Percentiles rank a stretch among this genome's conserved stretches.
These are phyloP conservation scores for Candida vartiovaarae DNA, from an alignment of 805 yeast genomes.

Conservation along the genomic window DNA sequence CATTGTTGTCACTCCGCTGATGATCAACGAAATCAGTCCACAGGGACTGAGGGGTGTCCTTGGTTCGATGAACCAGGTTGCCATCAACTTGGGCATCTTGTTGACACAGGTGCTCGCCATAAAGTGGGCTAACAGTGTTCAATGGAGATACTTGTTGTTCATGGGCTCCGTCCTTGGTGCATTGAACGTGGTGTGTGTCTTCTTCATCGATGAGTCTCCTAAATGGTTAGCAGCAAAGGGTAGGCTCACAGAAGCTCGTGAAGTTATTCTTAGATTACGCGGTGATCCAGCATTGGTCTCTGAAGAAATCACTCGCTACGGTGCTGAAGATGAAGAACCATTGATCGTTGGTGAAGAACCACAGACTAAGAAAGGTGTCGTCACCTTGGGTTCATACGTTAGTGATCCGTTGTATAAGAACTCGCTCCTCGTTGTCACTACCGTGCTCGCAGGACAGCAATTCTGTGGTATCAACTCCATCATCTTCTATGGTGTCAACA, in stretches of 20 bases:
- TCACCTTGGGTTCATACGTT: constrained; percentile 39
- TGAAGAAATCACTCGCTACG: constrained; percentile 13
- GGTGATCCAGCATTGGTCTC: constrained; percentile 20
- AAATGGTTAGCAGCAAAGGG: constrained; percentile 65
- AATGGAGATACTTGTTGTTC: constrained; percentile 72
- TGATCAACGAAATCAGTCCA: constrained; percentile 77
- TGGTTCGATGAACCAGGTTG: constrained; percentile 87
- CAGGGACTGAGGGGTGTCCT: constrained; percentile 59
- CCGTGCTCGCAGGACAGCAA: constrained; percentile 79
- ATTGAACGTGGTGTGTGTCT: constrained; percentile 36
- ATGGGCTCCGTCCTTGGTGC: constrained; percentile 51
- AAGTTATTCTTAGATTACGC: constrained; percentile 29
- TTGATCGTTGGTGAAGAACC: not conserved
- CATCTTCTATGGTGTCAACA: constrained; percentile 87
- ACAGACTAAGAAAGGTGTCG: not conserved
- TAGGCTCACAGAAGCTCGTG: constrained; percentile 33
- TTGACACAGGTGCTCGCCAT: constrained; percentile 72
- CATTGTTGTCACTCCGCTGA: constrained; percentile 78
- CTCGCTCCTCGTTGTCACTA: constrained; percentile 60
- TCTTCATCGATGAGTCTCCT: constrained; percentile 67
- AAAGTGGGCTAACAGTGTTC: constrained; percentile 50
- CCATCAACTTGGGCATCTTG: constrained; percentile 79
- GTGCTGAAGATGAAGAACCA: constrained; percentile 2
- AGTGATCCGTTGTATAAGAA: constrained; percentile 43
- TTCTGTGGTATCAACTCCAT: constrained; percentile 90